A percentile compares a stretch with the other conserved stretches of the same genome.
Evolutionary conservation across 495 filamentous ascomycete genomes (phyloP).

Genomic region (Penicillium longicatenatum): DNA sequence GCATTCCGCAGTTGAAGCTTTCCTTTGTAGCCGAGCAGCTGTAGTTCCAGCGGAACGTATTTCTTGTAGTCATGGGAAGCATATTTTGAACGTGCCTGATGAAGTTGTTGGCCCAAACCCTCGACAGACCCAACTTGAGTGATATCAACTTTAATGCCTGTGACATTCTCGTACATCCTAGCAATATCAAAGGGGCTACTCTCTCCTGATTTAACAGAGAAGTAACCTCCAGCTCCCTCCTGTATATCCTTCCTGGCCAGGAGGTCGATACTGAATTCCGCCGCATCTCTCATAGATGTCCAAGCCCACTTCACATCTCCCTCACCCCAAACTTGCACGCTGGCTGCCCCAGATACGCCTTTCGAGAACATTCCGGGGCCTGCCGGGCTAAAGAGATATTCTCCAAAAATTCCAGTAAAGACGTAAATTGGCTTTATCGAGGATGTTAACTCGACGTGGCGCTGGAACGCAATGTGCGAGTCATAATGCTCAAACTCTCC

Average conservation of each 20-base stretch:
- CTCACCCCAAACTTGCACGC: not conserved
- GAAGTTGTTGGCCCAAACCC: not conserved
- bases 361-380: not conserved
- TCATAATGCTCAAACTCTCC: conserved; percentile 1
- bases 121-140: not conserved
- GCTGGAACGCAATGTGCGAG: not conserved
- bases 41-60: not conserved
- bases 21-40: not conserved
- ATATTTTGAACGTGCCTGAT: not conserved
- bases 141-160: not conserved
- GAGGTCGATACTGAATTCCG: not conserved
- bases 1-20: too few species aligned
- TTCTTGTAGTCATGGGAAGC: not conserved
- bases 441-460: conserved; percentile 1
- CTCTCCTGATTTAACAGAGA: not conserved
- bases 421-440: conserved; percentile 1
- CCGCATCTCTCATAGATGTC: not conserved
- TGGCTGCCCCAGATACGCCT: not conserved
- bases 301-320: not conserved
- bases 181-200: not conserved
- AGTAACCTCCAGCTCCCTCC: not conserved
- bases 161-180: not conserved
- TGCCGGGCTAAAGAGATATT: not conserved
- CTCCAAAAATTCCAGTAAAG: not conserved
- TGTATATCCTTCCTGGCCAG: not conserved